Evolutionary conservation across 2,329 filamentous ascomycete genomes (phyloP).

Genomic region (Phaeosphaeria sp.): DNA sequence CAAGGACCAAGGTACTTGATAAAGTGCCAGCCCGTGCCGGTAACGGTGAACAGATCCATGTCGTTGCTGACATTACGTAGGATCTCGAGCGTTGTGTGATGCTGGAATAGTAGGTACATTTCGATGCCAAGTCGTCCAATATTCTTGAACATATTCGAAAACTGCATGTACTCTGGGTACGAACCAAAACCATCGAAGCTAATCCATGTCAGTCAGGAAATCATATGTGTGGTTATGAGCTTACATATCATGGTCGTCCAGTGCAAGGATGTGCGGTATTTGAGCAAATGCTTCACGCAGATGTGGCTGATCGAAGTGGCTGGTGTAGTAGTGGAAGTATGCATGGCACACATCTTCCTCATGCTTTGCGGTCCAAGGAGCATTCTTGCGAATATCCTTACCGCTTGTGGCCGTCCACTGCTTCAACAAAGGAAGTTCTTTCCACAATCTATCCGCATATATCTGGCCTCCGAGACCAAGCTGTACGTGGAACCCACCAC

Average conservation of each 20-base stretch:
- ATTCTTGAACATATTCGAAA: slow-evolving; percentile 97
- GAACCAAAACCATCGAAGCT: slow-evolving; percentile 97
- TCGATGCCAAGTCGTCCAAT: slow-evolving; percentile 94
- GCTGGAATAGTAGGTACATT: slow-evolving; percentile 98
- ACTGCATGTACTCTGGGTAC: slow-evolving; percentile 98
- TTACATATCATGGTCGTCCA: slow-evolving; percentile 98
- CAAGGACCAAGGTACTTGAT: slow-evolving; percentile 94
- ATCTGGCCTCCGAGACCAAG: slow-evolving; percentile 93
- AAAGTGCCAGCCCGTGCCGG: slow-evolving; percentile 98
- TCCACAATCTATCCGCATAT: slow-evolving; percentile 94
- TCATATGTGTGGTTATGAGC: slow-evolving; percentile 48
- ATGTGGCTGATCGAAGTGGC: slow-evolving; percentile 96
- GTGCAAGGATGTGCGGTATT: slow-evolving; percentile 89
- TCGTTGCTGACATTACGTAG: slow-evolving; percentile 88
- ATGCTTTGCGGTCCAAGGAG: slow-evolving; percentile 89
- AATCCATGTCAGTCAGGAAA: slow-evolving; percentile 10
- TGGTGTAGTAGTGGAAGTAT: slow-evolving; percentile 99
- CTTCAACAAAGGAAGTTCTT: slow-evolving; percentile 89
- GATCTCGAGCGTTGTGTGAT: slow-evolving; percentile 94
- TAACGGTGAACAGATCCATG: slow-evolving; percentile 92
- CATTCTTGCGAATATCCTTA: slow-evolving; percentile 89
- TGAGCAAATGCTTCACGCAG: slow-evolving; percentile 95
- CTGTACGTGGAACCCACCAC: slow-evolving; percentile 93
- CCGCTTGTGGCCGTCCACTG: slow-evolving; percentile 95
- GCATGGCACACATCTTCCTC: slow-evolving; percentile 95